A percentile compares a stretch with the other conserved stretches of the same genome.
Conservation (phyloP, 345 rosid genomes). For the Eucalyptus pumila region DNA sequence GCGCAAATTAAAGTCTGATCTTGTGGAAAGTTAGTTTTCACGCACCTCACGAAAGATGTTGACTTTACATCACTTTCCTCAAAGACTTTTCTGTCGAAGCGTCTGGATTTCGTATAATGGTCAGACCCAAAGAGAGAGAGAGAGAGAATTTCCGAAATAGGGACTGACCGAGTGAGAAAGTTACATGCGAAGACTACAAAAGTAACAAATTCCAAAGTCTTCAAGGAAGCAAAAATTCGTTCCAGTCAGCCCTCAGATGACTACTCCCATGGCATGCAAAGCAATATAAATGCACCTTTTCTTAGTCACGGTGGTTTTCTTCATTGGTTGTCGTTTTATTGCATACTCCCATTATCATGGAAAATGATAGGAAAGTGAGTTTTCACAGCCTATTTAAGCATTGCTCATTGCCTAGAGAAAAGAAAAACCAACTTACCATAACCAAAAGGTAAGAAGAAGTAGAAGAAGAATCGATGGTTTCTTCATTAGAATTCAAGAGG, state of each 20-base stretch:
- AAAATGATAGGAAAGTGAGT: background rate
- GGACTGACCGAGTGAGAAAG: no score
- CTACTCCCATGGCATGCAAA: accelerated
- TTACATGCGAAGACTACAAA: background rate
- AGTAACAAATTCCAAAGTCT: background rate
- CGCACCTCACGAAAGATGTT: background rate
- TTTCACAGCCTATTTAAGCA: background rate
- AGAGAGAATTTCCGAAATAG: no score
- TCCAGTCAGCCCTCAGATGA: background rate
- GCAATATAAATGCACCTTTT: no score
- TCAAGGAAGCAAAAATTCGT: background rate
- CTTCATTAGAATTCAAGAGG: background rate
- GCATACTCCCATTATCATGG: background rate
- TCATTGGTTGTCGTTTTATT: no score
- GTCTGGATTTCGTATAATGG: no score
- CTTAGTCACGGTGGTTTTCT: no score
- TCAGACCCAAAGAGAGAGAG: no score
- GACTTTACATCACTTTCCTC: no score
- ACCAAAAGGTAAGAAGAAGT: background rate
- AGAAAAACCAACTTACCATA: background rate
- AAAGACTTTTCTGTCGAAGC: no score
- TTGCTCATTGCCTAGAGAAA: background rate
- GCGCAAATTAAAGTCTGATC: background rate
- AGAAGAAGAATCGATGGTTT: background rate
- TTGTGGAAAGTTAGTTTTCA: background rate